Base-by-base conservation (phyloP, 345 rosid genomes). In the Anacardium occidentale region DNA sequence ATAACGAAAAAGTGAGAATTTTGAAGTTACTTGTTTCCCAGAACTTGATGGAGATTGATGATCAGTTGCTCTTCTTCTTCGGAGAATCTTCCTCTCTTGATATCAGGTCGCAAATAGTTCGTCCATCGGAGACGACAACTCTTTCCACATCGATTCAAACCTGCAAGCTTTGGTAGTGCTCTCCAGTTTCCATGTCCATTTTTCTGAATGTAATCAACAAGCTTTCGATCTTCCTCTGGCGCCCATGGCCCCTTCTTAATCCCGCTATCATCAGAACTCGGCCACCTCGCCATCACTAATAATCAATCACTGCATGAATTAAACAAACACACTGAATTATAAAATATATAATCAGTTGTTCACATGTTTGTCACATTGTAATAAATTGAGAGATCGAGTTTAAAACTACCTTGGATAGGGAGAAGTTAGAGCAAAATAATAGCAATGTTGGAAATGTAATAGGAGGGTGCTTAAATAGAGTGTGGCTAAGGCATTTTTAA, bases 41-140 rank as follows among this genome's bases (percentile, higher is more conserved):
- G 87, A 70, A 84, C 83, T 3, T 86, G 56, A 75, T 91, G 97
- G 48, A 87, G 85, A 75, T 86, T 81, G 82, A 91, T 83, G 77
- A 91, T 89, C 47, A 84, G 69, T 71, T 88, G 82, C 67, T 91
- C 92, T 85, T 91, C 97, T 63, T 91, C 92, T 11, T 82, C 77
- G 4, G 91, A 79, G 80, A 91, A 91, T 59, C 78, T 85, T 42
- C 97, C 94, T 74, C 97, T 83, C 77, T 84, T 87, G 73, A 91
- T 91, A 66, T 91, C 94, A 13, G 97, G 94, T 71, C 97, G 80
- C 51, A 91, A 83, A 78, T 91, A 91, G 76, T 91, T 91, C 55
- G 87, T 91, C 97, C 97, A 89, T 64, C 97, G 64, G 21, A 89
- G 78, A 74, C 97, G 83, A 70, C 97, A 91, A 78, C 97, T 91